phyloP scores from a whole-genome alignment of 1,284 basidiomycete genomes.

The Puccinia novopanici region DNA sequence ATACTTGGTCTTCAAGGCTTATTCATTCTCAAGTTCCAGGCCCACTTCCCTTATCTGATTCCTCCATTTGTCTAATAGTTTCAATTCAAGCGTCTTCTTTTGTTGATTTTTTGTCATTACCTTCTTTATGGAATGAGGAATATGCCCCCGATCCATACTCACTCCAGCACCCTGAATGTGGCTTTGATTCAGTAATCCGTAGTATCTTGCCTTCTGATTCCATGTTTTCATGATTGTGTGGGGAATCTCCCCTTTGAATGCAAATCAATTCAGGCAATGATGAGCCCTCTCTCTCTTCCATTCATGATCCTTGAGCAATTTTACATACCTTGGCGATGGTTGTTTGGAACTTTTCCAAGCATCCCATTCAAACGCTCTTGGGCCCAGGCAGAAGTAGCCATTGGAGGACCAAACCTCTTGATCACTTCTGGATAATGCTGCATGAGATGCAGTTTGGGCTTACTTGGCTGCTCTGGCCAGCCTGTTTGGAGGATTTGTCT shows the following conservation, averaged over 20 bases:
- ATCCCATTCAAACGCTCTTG: slow-evolving; percentile 7
- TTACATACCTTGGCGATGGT: neutral
- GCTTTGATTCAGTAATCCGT: neutral
- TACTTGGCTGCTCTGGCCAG: neutral
- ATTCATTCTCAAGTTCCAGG: neutral
- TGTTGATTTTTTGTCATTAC: neutral
- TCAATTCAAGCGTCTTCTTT: neutral
- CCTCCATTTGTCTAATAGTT: neutral
- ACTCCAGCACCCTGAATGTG: too few species aligned
- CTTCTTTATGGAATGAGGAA: neutral
- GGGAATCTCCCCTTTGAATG: neutral
- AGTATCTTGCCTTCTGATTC: too few species aligned
- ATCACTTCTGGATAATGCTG: slow-evolving; percentile 24
- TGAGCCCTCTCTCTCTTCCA: too few species aligned
- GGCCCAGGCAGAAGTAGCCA: neutral
- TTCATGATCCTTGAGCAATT: neutral
- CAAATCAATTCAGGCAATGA: too few species aligned
- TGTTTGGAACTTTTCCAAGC: slow-evolving; percentile 14
- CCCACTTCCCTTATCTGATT: neutral
- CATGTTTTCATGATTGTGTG: neutral
- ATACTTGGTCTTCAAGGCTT: neutral
- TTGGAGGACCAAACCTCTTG: neutral
- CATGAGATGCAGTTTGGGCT: slow-evolving; percentile 4
- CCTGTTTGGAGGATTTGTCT: neutral
- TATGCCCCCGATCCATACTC: too few species aligned